Percentiles rank a stretch among this genome's conserved stretches.
These are phyloP conservation scores for Paramecium biaurelia DNA, from an alignment of 73 alveolate species.

Conservation along the genomic window DNA sequence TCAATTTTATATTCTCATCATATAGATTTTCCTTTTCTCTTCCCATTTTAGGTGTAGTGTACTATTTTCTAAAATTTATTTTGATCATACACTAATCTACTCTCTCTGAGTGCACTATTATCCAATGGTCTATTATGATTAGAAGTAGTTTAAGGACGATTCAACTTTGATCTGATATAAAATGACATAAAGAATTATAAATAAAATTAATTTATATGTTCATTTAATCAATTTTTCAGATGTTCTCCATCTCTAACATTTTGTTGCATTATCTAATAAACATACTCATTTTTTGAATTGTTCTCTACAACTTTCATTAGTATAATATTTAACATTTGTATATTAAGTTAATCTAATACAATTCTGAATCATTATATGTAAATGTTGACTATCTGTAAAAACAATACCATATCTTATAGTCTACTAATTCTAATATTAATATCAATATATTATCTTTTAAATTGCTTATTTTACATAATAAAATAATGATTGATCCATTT, in stretches of 20 bases:
- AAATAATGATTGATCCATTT: not conserved
- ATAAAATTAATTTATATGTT: not conserved
- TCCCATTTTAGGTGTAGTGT: constrained; percentile 1
- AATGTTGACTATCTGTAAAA: not conserved
- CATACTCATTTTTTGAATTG: not conserved
- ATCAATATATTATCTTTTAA: not conserved
- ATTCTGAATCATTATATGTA: not conserved
- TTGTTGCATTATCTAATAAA: constrained; percentile 2
- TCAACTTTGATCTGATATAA: not conserved
- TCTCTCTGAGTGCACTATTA: not conserved
- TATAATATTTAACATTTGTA: constrained; percentile 44
- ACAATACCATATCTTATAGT: not conserved
- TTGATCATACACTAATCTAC: not conserved
- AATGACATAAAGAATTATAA: not conserved
- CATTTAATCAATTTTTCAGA: not conserved
- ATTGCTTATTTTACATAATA: not conserved
- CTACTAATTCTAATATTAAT: not conserved
- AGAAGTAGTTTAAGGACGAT: not conserved
- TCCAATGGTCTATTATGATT: constrained; percentile 6
- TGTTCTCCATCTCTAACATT: not conserved
- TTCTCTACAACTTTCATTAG: constrained; percentile 29
- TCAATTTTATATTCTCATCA: constrained; percentile 24
- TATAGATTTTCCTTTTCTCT: constrained; percentile 30
- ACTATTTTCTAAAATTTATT: not conserved
- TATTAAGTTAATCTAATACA: constrained; percentile 23